Base-by-base conservation (phyloP, 2,329 filamentous ascomycete species). In the Akanthomyces dipterigenus region DNA sequence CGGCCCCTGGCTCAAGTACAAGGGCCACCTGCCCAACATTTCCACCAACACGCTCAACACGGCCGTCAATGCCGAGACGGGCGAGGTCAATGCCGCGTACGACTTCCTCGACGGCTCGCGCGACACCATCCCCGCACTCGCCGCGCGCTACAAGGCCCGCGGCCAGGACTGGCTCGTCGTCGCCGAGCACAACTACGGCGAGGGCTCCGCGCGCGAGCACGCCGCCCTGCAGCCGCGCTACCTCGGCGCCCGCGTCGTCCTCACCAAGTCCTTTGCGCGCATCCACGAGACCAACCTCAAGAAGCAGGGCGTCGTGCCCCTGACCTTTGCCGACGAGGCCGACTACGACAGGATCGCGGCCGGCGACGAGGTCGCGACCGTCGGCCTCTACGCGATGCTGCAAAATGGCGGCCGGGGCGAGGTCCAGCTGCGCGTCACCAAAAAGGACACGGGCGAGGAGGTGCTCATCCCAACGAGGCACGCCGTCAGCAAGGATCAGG, bases 1-100 rank as follows among this genome's bases (percentile, higher is more conserved):
- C 1, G 93, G 93, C 6, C 93, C 93, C 18, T 98, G 93, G 93
- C 85, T 99, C 67, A 98, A 98, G 78, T 99, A 98, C 86, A 98
- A 98, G 82, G 95, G 95, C 65, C 95, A 99, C 76, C 85, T 99
- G 65, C 91, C 95, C 74, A 99, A 99, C 81, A 99, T 99, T 75
- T 90, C 88, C 68, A 91, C 91, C 72, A 99, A 99, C 83, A 99
- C 95, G 2, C 86, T 99, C 66, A 97, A 97, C 77, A 95, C 92
- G 59, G 95, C 95, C 63, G 83, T 93, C 72, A 97, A 97, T 75
- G 92, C 90, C 48, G 91, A 90, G 64, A 99, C 93, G 0, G 89
- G 88, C 67, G 93, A 96, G 76, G 93, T 95, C 65, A 98, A 98
- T 75, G 87, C 84, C 22, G 95, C 93, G 5, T 95, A 96, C 77